Evolutionary conservation across 208 protist species (phyloP).

Genomic region (Trypanosoma rangeli): DNA sequence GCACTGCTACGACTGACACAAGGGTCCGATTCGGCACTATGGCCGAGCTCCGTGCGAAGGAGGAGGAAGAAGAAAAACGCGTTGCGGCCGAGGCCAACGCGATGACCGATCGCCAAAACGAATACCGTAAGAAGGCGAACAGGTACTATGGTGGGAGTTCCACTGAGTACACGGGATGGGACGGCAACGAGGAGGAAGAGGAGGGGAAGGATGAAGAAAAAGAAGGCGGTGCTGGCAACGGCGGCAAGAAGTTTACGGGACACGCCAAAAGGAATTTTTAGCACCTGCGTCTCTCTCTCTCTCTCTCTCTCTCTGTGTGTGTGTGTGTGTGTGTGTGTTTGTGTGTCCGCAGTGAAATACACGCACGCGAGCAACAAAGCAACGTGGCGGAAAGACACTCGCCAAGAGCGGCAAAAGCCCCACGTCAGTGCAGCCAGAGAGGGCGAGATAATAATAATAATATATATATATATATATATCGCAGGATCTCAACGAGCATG

Average conservation of each 20-base stretch:
- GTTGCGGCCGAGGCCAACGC: constrained; percentile 24
- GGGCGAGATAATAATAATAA: too few relatives aligned
- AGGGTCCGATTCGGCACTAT: constrained; percentile 36
- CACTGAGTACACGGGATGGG: constrained; percentile 52
- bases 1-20: not conserved
- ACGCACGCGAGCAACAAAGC: too few relatives aligned
- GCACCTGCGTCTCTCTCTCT: constrained; percentile 10
- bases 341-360: not conserved
- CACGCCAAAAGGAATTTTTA: constrained; percentile 14
- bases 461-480: too few relatives aligned
- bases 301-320: constrained; percentile 1
- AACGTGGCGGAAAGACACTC: too few relatives aligned
- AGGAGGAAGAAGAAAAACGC: constrained; percentile 39
- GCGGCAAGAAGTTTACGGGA: not conserved
- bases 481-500: too few relatives aligned
- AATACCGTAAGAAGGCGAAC: constrained; percentile 40
- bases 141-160: constrained; percentile 66
- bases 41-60: constrained; percentile 46
- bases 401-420: too few relatives aligned
- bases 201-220: constrained; percentile 18
- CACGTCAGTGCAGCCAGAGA: too few relatives aligned
- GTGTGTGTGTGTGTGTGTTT: constrained; percentile 15
- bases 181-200: constrained; percentile 21
- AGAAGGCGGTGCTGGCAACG: constrained; percentile 19
- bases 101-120: constrained; percentile 9